Percentiles rank a stretch among this genome's conserved stretches.
Evolutionary conservation across 768 basidiomycete species (phyloP).

Genomic region (Leccinum subtestaceum): DNA sequence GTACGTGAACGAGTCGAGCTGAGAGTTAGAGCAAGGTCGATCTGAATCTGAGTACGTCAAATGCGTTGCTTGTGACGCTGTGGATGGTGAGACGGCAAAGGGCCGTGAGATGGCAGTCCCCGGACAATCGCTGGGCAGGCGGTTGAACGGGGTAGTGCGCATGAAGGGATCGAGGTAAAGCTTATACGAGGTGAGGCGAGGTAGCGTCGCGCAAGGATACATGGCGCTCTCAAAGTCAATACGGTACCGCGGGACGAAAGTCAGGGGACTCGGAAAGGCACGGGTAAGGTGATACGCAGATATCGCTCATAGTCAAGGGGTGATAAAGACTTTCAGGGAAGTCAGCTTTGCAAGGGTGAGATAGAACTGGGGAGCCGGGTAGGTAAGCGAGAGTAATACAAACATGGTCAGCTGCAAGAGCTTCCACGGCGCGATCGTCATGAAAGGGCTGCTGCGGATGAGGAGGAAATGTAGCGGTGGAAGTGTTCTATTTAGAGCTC

Average conservation of each 20-base stretch:
- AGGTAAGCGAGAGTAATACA: slow-evolving; percentile 11
- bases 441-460: slow-evolving; percentile 17
- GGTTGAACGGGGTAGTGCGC: slow-evolving; percentile 29
- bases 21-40: slow-evolving; percentile 23
- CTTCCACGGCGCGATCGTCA: slow-evolving; percentile 31
- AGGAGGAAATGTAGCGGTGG: slow-evolving; percentile 20
- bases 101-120: slow-evolving; percentile 26
- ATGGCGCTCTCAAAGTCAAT: slow-evolving; percentile 37
- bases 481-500: slow-evolving; percentile 35
- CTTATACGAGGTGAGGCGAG: slow-evolving; percentile 31
- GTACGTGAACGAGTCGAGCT: slow-evolving; percentile 37
- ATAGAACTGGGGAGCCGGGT: slow-evolving; percentile 21
- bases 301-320: slow-evolving; percentile 17
- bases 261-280: slow-evolving; percentile 1
- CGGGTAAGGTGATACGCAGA: not conserved
- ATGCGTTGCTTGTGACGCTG: slow-evolving; percentile 34
- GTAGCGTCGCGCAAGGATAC: slow-evolving; percentile 25
- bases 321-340: slow-evolving; percentile 31
- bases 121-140: slow-evolving; percentile 23
- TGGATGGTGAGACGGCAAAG: slow-evolving; percentile 32
- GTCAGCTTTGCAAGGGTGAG: slow-evolving; percentile 29
- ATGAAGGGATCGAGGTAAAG: slow-evolving; percentile 33
- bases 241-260: slow-evolving; percentile 7
- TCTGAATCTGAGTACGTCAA: slow-evolving; percentile 32
- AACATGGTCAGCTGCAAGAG: slow-evolving; percentile 17